Conservation (phyloP, 495 filamentous ascomycete species). For the Daldinia concentrica region DNA sequence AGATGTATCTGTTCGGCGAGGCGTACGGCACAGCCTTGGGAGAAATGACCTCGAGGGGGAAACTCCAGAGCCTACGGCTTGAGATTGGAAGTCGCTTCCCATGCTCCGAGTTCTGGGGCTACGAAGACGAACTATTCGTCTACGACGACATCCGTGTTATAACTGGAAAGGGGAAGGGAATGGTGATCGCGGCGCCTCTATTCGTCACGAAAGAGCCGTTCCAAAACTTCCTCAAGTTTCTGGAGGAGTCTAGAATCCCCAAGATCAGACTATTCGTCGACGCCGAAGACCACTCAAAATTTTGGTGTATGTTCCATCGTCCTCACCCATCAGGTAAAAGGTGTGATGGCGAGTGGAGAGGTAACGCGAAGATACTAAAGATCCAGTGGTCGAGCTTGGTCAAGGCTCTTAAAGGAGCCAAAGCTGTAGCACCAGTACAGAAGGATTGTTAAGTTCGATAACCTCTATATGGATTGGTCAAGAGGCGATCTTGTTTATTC, state of each 20-base stretch:
- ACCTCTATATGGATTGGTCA: not conserved
- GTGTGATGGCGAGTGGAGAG: conserved; percentile 23
- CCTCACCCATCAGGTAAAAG: not conserved
- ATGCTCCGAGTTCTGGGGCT: conserved; percentile 33
- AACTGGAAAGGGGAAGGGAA: conserved; percentile 3
- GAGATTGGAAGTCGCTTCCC: conserved; percentile 37
- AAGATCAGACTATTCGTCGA: conserved; percentile 24
- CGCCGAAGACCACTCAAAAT: conserved; percentile 22
- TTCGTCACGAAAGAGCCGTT: conserved; percentile 28
- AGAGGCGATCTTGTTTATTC: not conserved
- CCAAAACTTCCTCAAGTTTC: conserved; percentile 33
- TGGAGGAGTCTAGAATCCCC: conserved; percentile 18
- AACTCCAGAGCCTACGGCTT: conserved; percentile 30
- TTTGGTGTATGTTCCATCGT: conserved; percentile 36
- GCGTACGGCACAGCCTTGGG: conserved; percentile 24
- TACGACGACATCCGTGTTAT: conserved; percentile 16
- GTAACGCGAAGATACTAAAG: conserved; percentile 9
- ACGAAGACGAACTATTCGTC: conserved; percentile 19
- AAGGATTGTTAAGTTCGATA: not conserved
- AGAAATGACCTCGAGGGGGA: conserved; percentile 36
- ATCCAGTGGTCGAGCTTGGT: conserved; percentile 10
- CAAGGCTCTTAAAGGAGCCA: conserved; percentile 18
- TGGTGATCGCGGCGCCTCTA: conserved; percentile 6
- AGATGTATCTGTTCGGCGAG: conserved; percentile 31
- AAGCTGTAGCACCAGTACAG: not conserved